Evolutionary conservation across 2,329 filamentous ascomycete genomes (phyloP).

Genomic region (Trichoderma lentiforme): DNA sequence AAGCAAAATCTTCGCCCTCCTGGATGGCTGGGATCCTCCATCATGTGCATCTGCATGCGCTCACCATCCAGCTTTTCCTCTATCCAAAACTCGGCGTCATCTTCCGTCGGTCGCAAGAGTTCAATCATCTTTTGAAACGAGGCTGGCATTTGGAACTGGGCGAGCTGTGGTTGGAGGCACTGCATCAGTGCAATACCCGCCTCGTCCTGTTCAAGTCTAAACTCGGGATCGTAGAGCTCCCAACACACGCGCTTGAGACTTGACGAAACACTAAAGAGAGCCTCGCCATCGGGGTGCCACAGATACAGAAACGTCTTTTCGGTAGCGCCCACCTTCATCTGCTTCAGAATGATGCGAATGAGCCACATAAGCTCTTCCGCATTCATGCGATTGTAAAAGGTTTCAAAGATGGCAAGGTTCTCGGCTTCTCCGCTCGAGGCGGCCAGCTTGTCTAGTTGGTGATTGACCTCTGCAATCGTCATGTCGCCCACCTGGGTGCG

Average conservation of each 20-base stretch:
- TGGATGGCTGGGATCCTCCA: slow-evolving; percentile 61
- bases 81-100: slow-evolving; percentile 84
- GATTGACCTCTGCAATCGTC: slow-evolving; percentile 87
- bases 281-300: slow-evolving; percentile 76
- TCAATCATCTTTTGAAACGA: slow-evolving; percentile 75
- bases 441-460: slow-evolving; percentile 74
- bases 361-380: slow-evolving; percentile 92
- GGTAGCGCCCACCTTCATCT: slow-evolving; percentile 70
- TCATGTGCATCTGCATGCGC: slow-evolving; percentile 94
- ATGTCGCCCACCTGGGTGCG: slow-evolving; percentile 70
- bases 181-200: slow-evolving; percentile 80
- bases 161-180: slow-evolving; percentile 93
- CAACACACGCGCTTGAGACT: slow-evolving; percentile 89
- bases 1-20: slow-evolving; percentile 77
- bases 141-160: slow-evolving; percentile 81
- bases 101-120: slow-evolving; percentile 60
- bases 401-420: slow-evolving; percentile 74
- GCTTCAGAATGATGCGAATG: slow-evolving; percentile 85
- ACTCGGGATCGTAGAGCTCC: slow-evolving; percentile 74
- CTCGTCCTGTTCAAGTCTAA: slow-evolving; percentile 72
- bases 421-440: slow-evolving; percentile 75
- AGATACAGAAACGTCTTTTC: slow-evolving; percentile 84
- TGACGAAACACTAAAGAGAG: slow-evolving; percentile 84
- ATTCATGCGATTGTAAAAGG: slow-evolving; percentile 89
- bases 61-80: slow-evolving; percentile 98